These are phyloP conservation scores for Aspergillus fructus DNA, from an alignment of 2,329 filamentous ascomycete species.

Conservation along the genomic window DNA sequence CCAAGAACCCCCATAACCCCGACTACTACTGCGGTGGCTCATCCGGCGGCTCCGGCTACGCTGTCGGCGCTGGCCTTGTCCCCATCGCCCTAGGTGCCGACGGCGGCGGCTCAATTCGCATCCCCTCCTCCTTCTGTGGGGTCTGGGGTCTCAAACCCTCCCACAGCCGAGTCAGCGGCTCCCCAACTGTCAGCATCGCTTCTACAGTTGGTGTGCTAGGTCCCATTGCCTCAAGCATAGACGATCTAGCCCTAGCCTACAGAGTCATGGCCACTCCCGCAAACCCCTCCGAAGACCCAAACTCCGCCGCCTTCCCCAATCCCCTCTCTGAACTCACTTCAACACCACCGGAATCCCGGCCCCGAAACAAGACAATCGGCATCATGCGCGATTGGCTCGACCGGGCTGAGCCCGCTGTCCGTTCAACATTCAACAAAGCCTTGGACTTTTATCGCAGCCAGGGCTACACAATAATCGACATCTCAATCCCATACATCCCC, in stretches of 20 bases:
- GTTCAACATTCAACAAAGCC: slow-evolving; percentile 60
- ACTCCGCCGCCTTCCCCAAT: slow-evolving; percentile 61
- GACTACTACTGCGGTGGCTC: slow-evolving; percentile 79
- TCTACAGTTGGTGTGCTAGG: slow-evolving; percentile 67
- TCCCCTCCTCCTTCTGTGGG: slow-evolving; percentile 74
- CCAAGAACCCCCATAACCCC: slow-evolving; percentile 73
- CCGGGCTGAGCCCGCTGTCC: slow-evolving; percentile 64
- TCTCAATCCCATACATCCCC: slow-evolving; percentile 57
- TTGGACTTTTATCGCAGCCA: slow-evolving; percentile 53
- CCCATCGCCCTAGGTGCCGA: slow-evolving; percentile 73
- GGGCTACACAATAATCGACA: slow-evolving; percentile 46
- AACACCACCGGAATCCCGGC: slow-evolving; percentile 35
- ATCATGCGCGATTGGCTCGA: slow-evolving; percentile 69
- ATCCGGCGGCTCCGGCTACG: slow-evolving; percentile 73
- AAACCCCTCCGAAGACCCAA: slow-evolving; percentile 52
- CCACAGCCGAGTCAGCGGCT: slow-evolving; percentile 65
- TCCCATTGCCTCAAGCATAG: slow-evolving; percentile 72
- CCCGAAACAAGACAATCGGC: slow-evolving; percentile 64
- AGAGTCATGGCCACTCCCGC: slow-evolving; percentile 74
- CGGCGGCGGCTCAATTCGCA: slow-evolving; percentile 72
- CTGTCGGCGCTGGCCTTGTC: slow-evolving; percentile 67
- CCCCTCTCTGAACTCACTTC: slow-evolving; percentile 46
- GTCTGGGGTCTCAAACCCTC: slow-evolving; percentile 79
- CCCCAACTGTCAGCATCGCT: slow-evolving; percentile 59
- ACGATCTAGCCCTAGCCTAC: slow-evolving; percentile 80